phyloP scores from a whole-genome alignment of 768 basidiomycete species.

The Lactarius vividus region DNA sequence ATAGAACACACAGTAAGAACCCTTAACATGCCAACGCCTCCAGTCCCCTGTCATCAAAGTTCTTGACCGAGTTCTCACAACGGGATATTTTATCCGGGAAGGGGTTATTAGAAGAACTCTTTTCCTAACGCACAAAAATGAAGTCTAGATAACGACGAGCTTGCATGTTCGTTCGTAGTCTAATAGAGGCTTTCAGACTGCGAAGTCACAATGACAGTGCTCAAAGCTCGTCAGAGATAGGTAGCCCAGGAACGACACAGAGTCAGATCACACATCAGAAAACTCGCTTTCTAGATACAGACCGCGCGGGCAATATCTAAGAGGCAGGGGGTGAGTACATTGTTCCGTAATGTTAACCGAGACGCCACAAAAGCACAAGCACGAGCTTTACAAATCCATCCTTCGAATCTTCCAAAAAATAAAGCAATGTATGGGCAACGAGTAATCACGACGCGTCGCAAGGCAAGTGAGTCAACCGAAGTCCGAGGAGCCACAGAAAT shows the following conservation, averaged over 20 bases:
- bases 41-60: too few species aligned
- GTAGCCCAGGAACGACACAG: background rate
- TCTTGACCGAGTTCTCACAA: too few species aligned
- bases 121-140: too few species aligned
- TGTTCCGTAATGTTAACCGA: conserved; percentile 22
- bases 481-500: background rate
- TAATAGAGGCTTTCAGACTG: too few species aligned
- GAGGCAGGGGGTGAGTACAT: conserved; percentile 20
- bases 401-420: conserved; percentile 20
- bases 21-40: too few species aligned
- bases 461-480: conserved; percentile 1
- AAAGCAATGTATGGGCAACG: conserved; percentile 14
- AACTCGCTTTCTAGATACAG: background rate
- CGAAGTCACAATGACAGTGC: too few species aligned
- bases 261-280: background rate
- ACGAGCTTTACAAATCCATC: conserved; percentile 20
- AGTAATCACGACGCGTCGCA: background rate
- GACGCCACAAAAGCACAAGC: conserved; percentile 7
- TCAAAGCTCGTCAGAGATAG: background rate
- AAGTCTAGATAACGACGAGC: too few species aligned
- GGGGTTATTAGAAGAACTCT: too few species aligned
- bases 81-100: too few species aligned
- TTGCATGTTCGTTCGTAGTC: too few species aligned
- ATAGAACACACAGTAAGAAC: too few species aligned
- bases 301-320: background rate